Evolutionary conservation across 176 grass and related monocot genomes (phyloP).

Genomic region (Musa itinerans): DNA sequence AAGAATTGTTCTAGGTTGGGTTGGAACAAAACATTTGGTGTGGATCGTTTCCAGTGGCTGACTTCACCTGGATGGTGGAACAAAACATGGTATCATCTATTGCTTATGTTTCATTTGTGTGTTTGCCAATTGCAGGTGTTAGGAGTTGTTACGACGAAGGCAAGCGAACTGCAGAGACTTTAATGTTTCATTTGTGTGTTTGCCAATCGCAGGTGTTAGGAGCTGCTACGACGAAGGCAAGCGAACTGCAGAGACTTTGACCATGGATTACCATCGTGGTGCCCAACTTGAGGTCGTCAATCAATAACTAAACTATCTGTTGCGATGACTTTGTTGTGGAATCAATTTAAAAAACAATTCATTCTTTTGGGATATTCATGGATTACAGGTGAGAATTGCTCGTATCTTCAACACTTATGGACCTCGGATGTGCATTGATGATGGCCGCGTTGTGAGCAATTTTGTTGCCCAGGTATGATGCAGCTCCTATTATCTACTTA

Average conservation of each 20-base stretch:
- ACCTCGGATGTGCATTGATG: constrained; percentile 92
- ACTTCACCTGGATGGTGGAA: neutral
- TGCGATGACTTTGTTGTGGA: neutral
- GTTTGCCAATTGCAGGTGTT: constrained; percentile 41
- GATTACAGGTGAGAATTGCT: constrained; percentile 61
- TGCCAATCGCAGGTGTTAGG: constrained; percentile 48
- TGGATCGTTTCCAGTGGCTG: no score
- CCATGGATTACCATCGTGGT: constrained; percentile 93
- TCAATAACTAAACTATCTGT: neutral
- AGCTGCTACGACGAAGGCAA: constrained; percentile 91
- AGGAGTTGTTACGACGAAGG: constrained; percentile 91
- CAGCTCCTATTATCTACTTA: neutral
- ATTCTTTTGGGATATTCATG: no score
- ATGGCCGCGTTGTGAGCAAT: constrained; percentile 92
- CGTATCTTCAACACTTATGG: constrained; percentile 90
- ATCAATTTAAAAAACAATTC: neutral
- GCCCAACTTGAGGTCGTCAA: constrained; percentile 60
- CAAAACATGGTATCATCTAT: neutral
- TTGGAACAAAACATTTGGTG: no score
- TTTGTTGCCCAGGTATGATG: constrained; percentile 81
- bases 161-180: constrained; percentile 78
- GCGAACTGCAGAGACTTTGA: constrained; percentile 80
- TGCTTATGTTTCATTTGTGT: neutral
- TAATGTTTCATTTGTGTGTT: constrained; percentile 11
- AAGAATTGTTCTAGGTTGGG: neutral